A percentile compares a stretch with the other conserved stretches of the same genome.
Evolutionary conservation across 768 basidiomycete genomes (phyloP).

Genomic region (Mycena rosella): DNA sequence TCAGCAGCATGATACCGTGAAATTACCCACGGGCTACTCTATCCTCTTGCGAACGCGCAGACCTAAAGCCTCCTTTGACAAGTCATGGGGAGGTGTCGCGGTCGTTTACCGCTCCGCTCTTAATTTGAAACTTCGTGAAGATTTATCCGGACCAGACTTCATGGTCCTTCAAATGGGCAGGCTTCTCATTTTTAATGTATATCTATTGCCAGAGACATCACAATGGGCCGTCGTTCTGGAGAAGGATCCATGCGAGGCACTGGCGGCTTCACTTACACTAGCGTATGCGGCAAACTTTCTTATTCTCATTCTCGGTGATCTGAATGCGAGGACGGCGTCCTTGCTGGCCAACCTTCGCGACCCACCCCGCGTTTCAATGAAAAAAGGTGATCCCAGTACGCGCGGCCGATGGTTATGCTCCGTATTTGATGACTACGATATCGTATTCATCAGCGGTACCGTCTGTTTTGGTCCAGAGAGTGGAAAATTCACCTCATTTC

Average conservation of each 20-base stretch:
- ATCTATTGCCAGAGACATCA: not conserved
- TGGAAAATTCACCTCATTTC: conserved; percentile 12
- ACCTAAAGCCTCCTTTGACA: not conserved
- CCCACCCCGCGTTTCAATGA: not conserved
- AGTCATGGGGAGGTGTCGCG: conserved; percentile 11
- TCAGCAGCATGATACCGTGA: not conserved
- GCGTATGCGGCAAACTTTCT: not conserved
- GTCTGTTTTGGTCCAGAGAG: not conserved
- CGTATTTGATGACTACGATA: conserved; percentile 1
- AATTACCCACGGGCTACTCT: not conserved
- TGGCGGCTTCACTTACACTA: too few species aligned
- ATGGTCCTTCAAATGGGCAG: not conserved
- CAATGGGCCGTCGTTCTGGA: not conserved
- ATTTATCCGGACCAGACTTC: not conserved
- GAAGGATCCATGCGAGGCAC: too few species aligned
- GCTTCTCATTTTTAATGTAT: not conserved
- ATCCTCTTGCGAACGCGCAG: not conserved
- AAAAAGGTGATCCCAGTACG: not conserved
- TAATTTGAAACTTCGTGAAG: not conserved
- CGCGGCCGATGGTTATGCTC: not conserved
- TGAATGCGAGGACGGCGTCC: not conserved
- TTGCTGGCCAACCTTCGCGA: not conserved
- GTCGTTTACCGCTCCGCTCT: not conserved
- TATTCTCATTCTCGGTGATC: not conserved
- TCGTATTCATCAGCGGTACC: conserved; percentile 1